Evolutionary conservation across 352 stramenopile genomes (phyloP), one percentile per base, ranked within the genome.

Genomic region (Pythium phragmitis): DNA sequence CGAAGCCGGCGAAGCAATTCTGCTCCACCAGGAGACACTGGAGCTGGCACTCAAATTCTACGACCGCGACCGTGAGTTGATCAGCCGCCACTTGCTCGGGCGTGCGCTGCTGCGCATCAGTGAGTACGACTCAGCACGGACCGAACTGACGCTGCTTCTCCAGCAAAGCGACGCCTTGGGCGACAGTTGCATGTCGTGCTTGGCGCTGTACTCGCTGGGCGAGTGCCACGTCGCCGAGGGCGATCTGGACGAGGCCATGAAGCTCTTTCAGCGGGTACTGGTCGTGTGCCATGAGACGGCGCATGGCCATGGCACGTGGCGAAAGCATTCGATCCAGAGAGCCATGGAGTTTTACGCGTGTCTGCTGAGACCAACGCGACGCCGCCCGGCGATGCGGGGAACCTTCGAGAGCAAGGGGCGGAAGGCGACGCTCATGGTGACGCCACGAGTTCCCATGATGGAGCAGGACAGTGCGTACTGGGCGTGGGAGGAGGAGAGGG

Each of bases 261-360:
- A 43, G 14, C 73, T 84, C 56, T 84, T 89, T 45, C 59, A 62
- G 23, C 57, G 56, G 9, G 75, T 77, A 16, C 75, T 76, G 23
- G 70, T 65, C 26, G 48, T 87, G 19, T 85, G 75, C 49, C 77
- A 85, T 54, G 70, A 81, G 58, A 83, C 76, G 1, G 74, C 67
- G 1, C 72, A 81, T 33, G 80, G 71, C 11, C 55, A 51, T 0
- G 57, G 63, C 12, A 69, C 68, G 30, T 85, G 76, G 80, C 69
- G 78, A 0, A 30, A 43, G 7, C 65, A 64, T 1, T 87, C 80
- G 1, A 68, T 89, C 23, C 69, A 84, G 53, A 68, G 77, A 7
- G 80, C 80, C 1, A 84, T 89, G 30, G 74, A 34, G 17, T 87
- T 89, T 59, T 89, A 89, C 63, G 62, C 70, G 2, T 69, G 64